These are phyloP conservation scores for Diatrype stigma DNA, from an alignment of 2,329 filamentous ascomycete genomes.

Conservation along the genomic window DNA sequence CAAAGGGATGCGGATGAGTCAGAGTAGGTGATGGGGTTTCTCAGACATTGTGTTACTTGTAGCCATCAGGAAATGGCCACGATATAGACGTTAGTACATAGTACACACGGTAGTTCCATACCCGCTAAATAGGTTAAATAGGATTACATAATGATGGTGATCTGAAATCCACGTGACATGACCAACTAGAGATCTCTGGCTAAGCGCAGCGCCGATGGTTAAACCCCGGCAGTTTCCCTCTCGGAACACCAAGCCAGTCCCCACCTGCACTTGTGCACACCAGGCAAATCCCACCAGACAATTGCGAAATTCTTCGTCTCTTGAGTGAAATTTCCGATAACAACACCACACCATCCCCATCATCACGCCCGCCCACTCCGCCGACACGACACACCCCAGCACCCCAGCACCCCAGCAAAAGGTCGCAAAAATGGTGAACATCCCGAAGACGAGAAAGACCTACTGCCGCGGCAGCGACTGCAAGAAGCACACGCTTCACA, in stretches of 20 bases:
- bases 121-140: no score
- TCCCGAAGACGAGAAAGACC: conserved; percentile 95
- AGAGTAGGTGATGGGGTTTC: background rate
- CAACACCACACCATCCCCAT: background rate
- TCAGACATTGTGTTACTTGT: no score
- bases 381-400: background rate
- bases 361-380: background rate
- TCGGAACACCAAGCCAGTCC: background rate
- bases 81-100: no score
- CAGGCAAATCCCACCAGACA: conserved; percentile 1
- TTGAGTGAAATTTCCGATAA: background rate
- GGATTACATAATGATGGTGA: no score
- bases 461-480: conserved; percentile 97
- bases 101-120: no score
- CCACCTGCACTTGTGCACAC: background rate
- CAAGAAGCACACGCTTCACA: conserved; percentile 87
- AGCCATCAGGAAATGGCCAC: no score
- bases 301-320: conserved; percentile 1
- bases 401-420: background rate
- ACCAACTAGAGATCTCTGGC: background rate
- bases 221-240: background rate
- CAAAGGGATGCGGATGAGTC: no score
- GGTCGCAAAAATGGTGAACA: conserved; percentile 65
- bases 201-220: background rate
- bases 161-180: background rate